Evolutionary conservation across 306 rosid species (phyloP).

Genomic region (Acacia melanoxylon): DNA sequence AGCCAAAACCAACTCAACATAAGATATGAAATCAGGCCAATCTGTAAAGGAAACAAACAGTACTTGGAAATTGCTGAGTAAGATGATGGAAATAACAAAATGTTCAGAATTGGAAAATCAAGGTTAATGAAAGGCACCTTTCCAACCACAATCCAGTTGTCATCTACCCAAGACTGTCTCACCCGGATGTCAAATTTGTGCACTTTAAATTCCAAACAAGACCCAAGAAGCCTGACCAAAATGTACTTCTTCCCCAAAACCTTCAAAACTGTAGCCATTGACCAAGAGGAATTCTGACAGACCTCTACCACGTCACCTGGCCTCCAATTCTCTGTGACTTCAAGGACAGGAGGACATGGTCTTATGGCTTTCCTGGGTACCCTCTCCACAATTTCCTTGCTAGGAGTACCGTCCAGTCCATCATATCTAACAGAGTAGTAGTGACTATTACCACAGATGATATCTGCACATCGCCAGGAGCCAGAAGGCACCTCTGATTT

Average conservation of each 20-base stretch:
- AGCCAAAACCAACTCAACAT: slow-evolving; percentile 27
- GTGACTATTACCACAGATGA: slow-evolving; percentile 72
- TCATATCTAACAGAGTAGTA: slow-evolving; percentile 70
- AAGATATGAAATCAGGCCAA: slow-evolving; percentile 8
- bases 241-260: slow-evolving; percentile 56
- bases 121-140: slow-evolving; percentile 50
- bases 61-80: slow-evolving; percentile 24
- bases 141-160: slow-evolving; percentile 74
- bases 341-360: slow-evolving; percentile 76
- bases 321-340: slow-evolving; percentile 54
- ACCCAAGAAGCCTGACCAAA: slow-evolving; percentile 81
- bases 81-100: slow-evolving; percentile 5
- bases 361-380: slow-evolving; percentile 68
- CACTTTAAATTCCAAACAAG: slow-evolving; percentile 68
- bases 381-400: slow-evolving; percentile 51
- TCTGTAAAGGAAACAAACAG: slow-evolving; percentile 8
- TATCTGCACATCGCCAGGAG: slow-evolving; percentile 84
- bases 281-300: slow-evolving; percentile 74
- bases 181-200: slow-evolving; percentile 66
- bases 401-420: slow-evolving; percentile 41
- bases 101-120: slow-evolving; percentile 13
- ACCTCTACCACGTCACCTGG: slow-evolving; percentile 86
- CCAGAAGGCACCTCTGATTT: slow-evolving; percentile 80
- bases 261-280: slow-evolving; percentile 78
- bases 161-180: slow-evolving; percentile 84